phyloP scores from a whole-genome alignment of 2,329 filamentous ascomycete genomes.

The Sphaerulina vaccinii region DNA sequence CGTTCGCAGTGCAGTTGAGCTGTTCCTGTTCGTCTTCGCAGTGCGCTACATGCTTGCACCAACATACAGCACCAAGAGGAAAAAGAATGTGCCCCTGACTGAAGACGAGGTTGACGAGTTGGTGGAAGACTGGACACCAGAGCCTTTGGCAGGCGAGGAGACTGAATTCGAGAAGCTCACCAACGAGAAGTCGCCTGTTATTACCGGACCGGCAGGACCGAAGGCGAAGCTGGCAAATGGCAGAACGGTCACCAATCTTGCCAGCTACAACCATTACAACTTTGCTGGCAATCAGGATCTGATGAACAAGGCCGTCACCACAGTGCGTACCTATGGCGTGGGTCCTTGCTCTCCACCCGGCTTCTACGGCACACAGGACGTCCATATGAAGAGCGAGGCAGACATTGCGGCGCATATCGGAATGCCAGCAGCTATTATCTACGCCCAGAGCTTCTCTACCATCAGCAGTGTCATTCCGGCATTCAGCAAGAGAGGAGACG shows the following conservation, averaged over 20 bases:
- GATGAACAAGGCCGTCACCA: slow-evolving; percentile 92
- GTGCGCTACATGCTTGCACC: slow-evolving; percentile 89
- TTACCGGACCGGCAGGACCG: slow-evolving; percentile 85
- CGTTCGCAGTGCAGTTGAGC: slow-evolving; percentile 85
- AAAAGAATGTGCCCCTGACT: slow-evolving; percentile 82
- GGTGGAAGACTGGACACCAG: slow-evolving; percentile 93
- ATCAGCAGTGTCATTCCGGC: slow-evolving; percentile 96
- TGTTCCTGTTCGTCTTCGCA: slow-evolving; percentile 92
- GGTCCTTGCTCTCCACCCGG: slow-evolving; percentile 95
- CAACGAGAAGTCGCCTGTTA: slow-evolving; percentile 79
- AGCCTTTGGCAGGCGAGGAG: slow-evolving; percentile 76
- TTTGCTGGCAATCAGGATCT: slow-evolving; percentile 89
- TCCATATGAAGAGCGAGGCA: slow-evolving; percentile 94
- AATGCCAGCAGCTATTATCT: slow-evolving; percentile 85
- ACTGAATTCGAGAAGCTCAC: slow-evolving; percentile 76
- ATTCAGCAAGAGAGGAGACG: slow-evolving; percentile 94
- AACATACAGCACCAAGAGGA: slow-evolving; percentile 86
- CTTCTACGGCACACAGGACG: slow-evolving; percentile 97
- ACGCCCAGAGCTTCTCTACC: slow-evolving; percentile 93
- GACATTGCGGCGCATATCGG: slow-evolving; percentile 90
- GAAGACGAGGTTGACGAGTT: slow-evolving; percentile 98
- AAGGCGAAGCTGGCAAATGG: slow-evolving; percentile 76
- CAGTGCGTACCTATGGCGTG: slow-evolving; percentile 90
- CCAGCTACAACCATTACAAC: slow-evolving; percentile 97
- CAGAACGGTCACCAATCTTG: slow-evolving; percentile 87